Evolutionary conservation across 148 eudicot genomes (phyloP), one percentile per base, ranked within the genome.

Genomic region (Linanthus parryae): DNA sequence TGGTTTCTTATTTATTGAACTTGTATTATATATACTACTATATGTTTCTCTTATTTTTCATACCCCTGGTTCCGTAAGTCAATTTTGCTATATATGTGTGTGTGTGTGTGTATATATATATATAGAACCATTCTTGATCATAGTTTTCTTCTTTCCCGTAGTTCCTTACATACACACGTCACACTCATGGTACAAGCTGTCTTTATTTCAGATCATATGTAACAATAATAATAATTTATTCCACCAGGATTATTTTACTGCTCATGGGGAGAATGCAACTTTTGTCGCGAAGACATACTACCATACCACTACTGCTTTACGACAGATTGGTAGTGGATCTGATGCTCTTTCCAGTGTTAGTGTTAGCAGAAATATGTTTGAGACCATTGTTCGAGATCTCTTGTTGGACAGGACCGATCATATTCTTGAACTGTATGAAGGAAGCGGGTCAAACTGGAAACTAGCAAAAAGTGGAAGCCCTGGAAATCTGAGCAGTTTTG

Each of bases 321-420:
- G 94, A 39, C 99, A 87, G 66, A 50, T 92, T 62, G 86, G 94
- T 49, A 87, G 58, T 72, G 95, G 94, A 27, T 62, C 88, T 48
- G 77, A 72, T 67, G 84, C 79, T 45, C 68, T 92, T 47, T 87
- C 96, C 58, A 81, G 94, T 69, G 91, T 92, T 24, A 77, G 88
- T 54, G 71, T 92, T 8, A 92, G 82, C 63, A 92, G 64, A 71
- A 92, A 76, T 62, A 88, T 92, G 96, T 88, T 92, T 61, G 99
- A 92, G 72, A 79, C 81, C 8, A 75, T 92, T 57, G 73, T 75
- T 27, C 83, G 95, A n/a, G 85, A 92, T 75, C 78, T 92, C 41
- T 90, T 92, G 21, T 59, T 92, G 73, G 96, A 87, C 72, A 87
- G 96, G 75, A 87, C 90, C 7, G 99, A 92, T 69, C 96, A 77